A percentile compares a stretch with the other conserved stretches of the same genome.
phyloP scores from a whole-genome alignment of 257 asterid genomes.

The Solanum pimpinellifolium region DNA sequence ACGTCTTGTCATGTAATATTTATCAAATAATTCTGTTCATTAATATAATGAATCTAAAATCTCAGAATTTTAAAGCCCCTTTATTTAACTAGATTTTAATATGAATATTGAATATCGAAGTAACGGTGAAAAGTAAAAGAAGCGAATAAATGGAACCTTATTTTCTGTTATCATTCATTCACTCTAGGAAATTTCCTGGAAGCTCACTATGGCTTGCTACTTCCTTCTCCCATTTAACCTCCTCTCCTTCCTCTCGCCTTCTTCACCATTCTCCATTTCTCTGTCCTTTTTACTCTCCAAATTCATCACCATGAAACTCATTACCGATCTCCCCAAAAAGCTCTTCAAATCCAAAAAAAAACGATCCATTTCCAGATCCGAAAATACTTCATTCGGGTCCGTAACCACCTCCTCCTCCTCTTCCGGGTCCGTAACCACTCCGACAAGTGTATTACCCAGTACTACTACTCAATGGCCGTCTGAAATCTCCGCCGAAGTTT shows the following conservation, averaged over 20 bases:
- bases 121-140: not conserved
- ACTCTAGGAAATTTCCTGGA: conserved; percentile 49
- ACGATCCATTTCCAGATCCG: conserved; percentile 31
- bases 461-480: not conserved
- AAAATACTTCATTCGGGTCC: conserved; percentile 14
- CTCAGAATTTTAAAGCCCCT: accelerated
- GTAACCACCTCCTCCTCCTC: conserved; percentile 12
- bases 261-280: not conserved
- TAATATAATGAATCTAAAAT: too few species aligned
- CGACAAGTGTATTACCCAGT: conserved; percentile 24
- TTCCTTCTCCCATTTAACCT: conserved; percentile 24
- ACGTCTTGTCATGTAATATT: accelerated
- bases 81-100: too few species aligned
- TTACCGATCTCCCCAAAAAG: conserved; percentile 35
- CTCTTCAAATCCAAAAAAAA: conserved; percentile 25
- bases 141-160: not conserved
- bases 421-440: conserved; percentile 27
- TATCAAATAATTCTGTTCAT: too few species aligned
- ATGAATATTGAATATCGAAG: accelerated
- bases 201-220: conserved; percentile 31
- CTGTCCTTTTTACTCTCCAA: not conserved
- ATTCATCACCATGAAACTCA: conserved; percentile 14
- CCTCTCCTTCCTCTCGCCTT: not conserved
- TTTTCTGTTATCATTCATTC: not conserved
- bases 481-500: conserved; percentile 9